Evolutionary conservation across 805 yeast genomes (phyloP), one percentile per base, ranked within the genome.

Genomic region (Wickerhamiella vanderwaltii): DNA sequence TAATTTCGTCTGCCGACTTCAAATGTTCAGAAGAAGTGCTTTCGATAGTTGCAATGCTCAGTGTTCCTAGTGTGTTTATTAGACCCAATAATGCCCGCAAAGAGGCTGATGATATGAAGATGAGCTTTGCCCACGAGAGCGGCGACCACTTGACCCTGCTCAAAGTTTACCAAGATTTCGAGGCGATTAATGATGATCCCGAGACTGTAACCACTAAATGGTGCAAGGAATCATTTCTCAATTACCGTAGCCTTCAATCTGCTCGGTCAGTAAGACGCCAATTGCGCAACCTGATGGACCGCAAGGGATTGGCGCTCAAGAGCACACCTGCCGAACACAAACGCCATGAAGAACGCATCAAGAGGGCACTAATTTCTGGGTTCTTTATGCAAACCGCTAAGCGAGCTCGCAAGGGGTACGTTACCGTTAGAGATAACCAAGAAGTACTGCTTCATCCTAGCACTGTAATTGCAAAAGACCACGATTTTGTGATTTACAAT

Each of bases 341-440:
- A 39, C 56, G 58, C 31, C 86, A 83, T 63, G 79, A 77, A 60
- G 77, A 72, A 51, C 80, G 84, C 53, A 77, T 91, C 49, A 71
- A 94, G 44, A 82, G 80, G 59, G 95, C 97, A 0, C 63, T 91
- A 45, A 71, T 84, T 3, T 73, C 84, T n/a, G 98, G 98, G 1
- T 87, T 86, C 61, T 91, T 91, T 67, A 87, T 91, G 97, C 98
- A 91, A 66, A 94, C 83, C 43, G 97, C 96, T 25, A 91, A 87
- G 65, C 84, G 83, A 67, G 76, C 75, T 65, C 77, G 84, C 29
- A 70, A 73, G 31, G 87, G 83, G n/a, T 88, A 80, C 60, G 71
- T 82, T 52, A 91, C 98, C 0, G 81, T 87, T 39, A 86, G 86
- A 62, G 98, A 91, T 62, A 86, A 87, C 57, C 98, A 91, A 66